Evolutionary conservation across 108 stramenopile species (phyloP).

Genomic region (Thalassiosira profunda): DNA sequence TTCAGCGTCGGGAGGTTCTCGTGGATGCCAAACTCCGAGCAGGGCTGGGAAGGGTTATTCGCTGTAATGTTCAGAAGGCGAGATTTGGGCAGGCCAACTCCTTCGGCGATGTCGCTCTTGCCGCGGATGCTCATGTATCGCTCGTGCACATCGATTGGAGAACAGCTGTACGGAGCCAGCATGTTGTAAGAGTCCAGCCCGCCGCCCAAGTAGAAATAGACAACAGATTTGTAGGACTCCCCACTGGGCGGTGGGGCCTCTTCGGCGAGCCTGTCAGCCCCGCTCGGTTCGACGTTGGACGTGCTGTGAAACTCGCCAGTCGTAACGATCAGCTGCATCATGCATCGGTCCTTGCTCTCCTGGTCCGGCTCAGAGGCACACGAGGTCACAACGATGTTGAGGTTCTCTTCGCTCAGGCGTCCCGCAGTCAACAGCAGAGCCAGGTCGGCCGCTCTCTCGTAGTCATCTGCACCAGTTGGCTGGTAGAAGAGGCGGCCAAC

Average conservation of each 20-base stretch:
- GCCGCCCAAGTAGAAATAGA: slow-evolving; percentile 59
- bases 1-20: slow-evolving; percentile 36
- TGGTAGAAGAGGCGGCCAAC: slow-evolving; percentile 28
- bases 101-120: slow-evolving; percentile 23
- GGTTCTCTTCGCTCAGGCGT: slow-evolving; percentile 51
- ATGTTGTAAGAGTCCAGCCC: slow-evolving; percentile 68
- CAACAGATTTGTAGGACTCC: slow-evolving; percentile 68
- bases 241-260: background rate
- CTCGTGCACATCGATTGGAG: slow-evolving; percentile 37
- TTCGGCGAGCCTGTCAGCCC: slow-evolving; percentile 3
- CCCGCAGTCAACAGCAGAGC: slow-evolving; percentile 57
- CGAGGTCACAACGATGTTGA: slow-evolving; percentile 39
- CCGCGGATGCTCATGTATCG: slow-evolving; percentile 49
- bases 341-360: slow-evolving; percentile 22
- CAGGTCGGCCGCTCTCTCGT: slow-evolving; percentile 59
- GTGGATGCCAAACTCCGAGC: slow-evolving; percentile 52
- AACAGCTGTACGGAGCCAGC: slow-evolving; percentile 55
- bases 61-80: slow-evolving; percentile 34
- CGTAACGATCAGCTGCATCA: slow-evolving; percentile 44
- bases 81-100: slow-evolving; percentile 25
- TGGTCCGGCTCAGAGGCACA: slow-evolving; percentile 22
- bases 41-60: slow-evolving; percentile 47
- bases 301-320: slow-evolving; percentile 76
- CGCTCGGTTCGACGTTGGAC: slow-evolving; percentile 29
- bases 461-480: slow-evolving; percentile 8